phyloP scores from a whole-genome alignment of 495 filamentous ascomycete species.

The Staphylotrichum longicolle region DNA sequence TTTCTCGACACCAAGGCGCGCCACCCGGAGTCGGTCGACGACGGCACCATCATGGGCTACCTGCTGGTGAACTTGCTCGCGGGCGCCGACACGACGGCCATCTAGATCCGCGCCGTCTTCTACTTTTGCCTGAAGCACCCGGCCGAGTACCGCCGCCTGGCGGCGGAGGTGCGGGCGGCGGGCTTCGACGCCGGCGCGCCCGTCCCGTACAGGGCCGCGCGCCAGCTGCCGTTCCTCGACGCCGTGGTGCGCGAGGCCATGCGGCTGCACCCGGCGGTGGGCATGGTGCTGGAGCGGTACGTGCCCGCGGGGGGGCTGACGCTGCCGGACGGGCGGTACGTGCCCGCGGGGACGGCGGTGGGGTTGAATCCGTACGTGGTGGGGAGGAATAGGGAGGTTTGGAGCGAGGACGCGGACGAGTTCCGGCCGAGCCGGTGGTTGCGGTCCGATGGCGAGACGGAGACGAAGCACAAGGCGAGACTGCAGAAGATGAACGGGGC shows the following conservation, averaged over 20 bases:
- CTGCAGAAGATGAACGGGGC: slow-evolving; percentile 25
- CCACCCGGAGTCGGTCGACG: slow-evolving; percentile 27
- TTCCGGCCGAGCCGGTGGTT: slow-evolving; percentile 54
- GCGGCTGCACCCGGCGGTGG: slow-evolving; percentile 56
- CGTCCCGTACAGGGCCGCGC: slow-evolving; percentile 23
- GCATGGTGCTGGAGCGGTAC: slow-evolving; percentile 54
- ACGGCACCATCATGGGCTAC: slow-evolving; percentile 24
- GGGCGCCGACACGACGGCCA: slow-evolving; percentile 44
- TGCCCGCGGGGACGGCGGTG: slow-evolving; percentile 47
- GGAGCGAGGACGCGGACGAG: slow-evolving; percentile 46
- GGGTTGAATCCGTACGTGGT: slow-evolving; percentile 35
- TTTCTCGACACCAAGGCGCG: slow-evolving; percentile 30
- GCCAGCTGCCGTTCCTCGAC: slow-evolving; percentile 55
- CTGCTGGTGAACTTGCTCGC: slow-evolving; percentile 43
- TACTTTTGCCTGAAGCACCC: slow-evolving; percentile 38
- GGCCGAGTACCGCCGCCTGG: slow-evolving; percentile 26
- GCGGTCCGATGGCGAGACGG: slow-evolving; percentile 31
- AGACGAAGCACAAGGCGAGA: slow-evolving; percentile 20
- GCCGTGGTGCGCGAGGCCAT: slow-evolving; percentile 64
- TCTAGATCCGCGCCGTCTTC: slow-evolving; percentile 33
- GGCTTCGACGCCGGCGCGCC: not conserved
- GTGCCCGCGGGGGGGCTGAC: slow-evolving; percentile 54
- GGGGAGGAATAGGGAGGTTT: slow-evolving; percentile 42
- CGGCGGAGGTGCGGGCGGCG: slow-evolving; percentile 23
- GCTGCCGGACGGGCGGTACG: slow-evolving; percentile 49